Conservation (phyloP, 352 stramenopile genomes). For the Phytopythium oedochilum region DNA sequence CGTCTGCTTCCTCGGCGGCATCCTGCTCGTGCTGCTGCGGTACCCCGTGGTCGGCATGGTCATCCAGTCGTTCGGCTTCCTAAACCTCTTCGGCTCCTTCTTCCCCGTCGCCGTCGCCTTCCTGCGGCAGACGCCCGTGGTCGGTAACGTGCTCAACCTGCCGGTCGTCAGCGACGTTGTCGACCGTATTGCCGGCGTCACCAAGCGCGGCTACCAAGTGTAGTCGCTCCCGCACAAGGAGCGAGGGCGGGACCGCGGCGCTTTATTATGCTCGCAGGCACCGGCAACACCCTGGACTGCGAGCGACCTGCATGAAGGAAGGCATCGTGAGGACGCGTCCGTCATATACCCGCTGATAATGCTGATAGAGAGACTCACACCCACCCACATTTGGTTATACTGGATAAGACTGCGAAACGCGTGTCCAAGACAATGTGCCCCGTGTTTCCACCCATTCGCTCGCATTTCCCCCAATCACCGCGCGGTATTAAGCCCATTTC, state of each 20-base stretch:
- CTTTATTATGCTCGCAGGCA: no score
- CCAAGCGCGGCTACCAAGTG: constrained; percentile 86
- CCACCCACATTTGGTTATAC: not conserved
- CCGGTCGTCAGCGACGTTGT: constrained; percentile 80
- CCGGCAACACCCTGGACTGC: no score
- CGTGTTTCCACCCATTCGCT: not conserved
- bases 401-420: not conserved
- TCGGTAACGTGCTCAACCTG: constrained; percentile 86
- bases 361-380: no score
- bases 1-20: constrained; percentile 92
- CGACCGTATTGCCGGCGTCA: constrained; percentile 74
- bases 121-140: constrained; percentile 89
- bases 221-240: constrained; percentile 14
- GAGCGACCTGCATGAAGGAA: no score
- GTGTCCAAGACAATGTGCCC: not conserved
- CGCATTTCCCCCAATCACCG: no score
- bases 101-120: constrained; percentile 93
- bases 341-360: no score
- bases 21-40: constrained; percentile 90
- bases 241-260: not conserved
- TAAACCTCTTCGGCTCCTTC: constrained; percentile 96
- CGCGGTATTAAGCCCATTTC: not conserved
- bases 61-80: constrained; percentile 91
- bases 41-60: constrained; percentile 93
- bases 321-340: no score